Evolutionary conservation across 192 early-diverging fungal species (phyloP), one percentile per base, ranked within the genome.

Genomic region (Coemansia sp.): DNA sequence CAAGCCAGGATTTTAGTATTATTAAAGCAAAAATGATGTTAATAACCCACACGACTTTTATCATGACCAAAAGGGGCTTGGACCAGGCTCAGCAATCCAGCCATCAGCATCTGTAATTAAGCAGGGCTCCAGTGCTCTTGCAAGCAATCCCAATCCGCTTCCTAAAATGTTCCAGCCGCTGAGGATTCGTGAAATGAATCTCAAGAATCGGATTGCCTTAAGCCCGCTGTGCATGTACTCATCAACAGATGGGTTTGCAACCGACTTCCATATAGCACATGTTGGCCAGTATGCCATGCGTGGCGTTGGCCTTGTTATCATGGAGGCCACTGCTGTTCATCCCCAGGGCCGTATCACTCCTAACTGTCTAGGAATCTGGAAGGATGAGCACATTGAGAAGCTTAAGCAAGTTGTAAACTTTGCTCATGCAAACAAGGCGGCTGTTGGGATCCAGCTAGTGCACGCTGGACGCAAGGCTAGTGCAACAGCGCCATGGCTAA

Each of bases 191-290:
- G 72, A 74, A 3, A 53, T 91, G 42, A 89, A 84, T 11, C 81
- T 93, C 62, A 90, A 90, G 53, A 97, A 96, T 79, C 87, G 93
- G 18, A 72, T 91, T 21, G 81, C 75, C 7, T 87, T 93, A 41
- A 86, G 91, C 19, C 94, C 94, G 50, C 95, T 94, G 93, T 94
- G 93, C 82, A 88, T 85, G 86, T 93, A 92, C 76, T 87, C 88
- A 13, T 73, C 86, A 6, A 63, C 85, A 11, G 87, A 92, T 68
- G 93, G 92, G 0, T 84, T 84, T 50, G 67, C 87, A 23, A 91
- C 81, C 11, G 86, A 91, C 73, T 91, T 85, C 57, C 90, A 93
- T 54, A 52, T 91, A 3, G 85, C 75, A 12, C 87, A 87, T 71
- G 73, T 74, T 26, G 87, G 91, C 41, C 85, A 90, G 44, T 92